Evolutionary conservation across 495 filamentous ascomycete species (phyloP), one percentile per base, ranked within the genome.

Genomic region (Penicillium macrosclerotiorum): DNA sequence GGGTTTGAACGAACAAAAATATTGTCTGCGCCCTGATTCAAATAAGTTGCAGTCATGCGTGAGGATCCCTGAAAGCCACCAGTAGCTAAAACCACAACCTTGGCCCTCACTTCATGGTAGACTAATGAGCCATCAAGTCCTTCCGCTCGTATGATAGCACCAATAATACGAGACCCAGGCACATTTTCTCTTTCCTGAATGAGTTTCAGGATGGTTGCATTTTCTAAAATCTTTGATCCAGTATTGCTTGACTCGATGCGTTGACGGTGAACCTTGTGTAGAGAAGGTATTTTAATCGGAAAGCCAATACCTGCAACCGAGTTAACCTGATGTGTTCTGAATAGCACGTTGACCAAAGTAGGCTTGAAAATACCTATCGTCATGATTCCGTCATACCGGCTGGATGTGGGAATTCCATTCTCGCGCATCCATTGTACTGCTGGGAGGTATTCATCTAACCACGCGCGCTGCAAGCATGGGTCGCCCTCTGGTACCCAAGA

Each of bases 381-480:
- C 55, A 63, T 59, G 25, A 63, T 63, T 3, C 59, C 59, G 31
- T 63, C 55, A 26, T 57, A 63, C n/a, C 59, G 47, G 1, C 51
- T 6, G 5, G 59, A 52, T 5, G 41, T 56, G 6, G 59, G 59
- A 5, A 63, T 49, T 2, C 45, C 52, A 34, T 52, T 57, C 0
- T 57, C 40, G 29, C 59, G 59, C 59, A 63, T 63, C 55, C 55
- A 62, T 32, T 59, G 59, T 7, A 62, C 59, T 0, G 55, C 59
- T 5, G 55, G 47, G 0, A 62, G 42, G 33, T 63, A 63, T 13
- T 63, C 55, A 5, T 50, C 30, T 17, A 63, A 11, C 53, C 56
- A 60, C 9, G 60, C 53, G n/a, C 44, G 34, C 17, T 63, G 60
- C 8, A 63, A 39, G n/a, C 5, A 18, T 19, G 57, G 29, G 33